These are phyloP conservation scores for Cladosporium cucumerinum DNA, from an alignment of 2,329 filamentous ascomycete species.

Conservation along the genomic window DNA sequence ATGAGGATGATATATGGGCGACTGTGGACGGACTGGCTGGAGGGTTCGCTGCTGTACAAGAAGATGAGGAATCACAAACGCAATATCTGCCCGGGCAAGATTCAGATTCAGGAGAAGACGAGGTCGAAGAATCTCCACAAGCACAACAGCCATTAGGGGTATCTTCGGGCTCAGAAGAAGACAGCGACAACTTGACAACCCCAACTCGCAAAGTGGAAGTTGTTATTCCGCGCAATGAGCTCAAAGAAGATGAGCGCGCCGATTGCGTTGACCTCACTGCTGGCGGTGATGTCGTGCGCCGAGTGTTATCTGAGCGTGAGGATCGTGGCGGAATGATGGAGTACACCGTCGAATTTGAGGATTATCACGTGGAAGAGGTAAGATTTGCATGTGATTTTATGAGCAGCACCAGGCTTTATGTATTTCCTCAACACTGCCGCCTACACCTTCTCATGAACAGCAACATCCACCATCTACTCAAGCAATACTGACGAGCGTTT, in stretches of 20 bases:
- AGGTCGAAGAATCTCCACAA: not conserved
- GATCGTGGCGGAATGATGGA: conserved; percentile 31
- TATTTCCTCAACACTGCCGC: not conserved
- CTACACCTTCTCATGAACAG: not conserved
- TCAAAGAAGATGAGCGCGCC: conserved; percentile 18
- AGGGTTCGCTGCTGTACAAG: conserved; percentile 5
- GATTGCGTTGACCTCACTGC: conserved; percentile 29
- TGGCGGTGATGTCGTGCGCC: conserved; percentile 34
- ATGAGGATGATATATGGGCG: conserved; percentile 16
- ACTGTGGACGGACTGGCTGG: conserved; percentile 14
- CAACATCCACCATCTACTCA: not conserved
- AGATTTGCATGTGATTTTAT: conserved; percentile 25
- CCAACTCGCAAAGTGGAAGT: not conserved
- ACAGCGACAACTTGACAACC: not conserved
- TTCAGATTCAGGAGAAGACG: not conserved
- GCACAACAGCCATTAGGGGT: not conserved
- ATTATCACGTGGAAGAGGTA: conserved; percentile 41
- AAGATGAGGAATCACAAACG: not conserved
- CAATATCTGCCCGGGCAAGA: not conserved
- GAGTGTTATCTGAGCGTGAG: conserved; percentile 39
- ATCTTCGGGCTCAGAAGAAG: not conserved
- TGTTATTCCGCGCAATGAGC: conserved; percentile 12
- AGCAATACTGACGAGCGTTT: not conserved
- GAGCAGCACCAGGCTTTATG: not conserved
- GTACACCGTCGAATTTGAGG: conserved; percentile 44